These are phyloP conservation scores for Colletotrichum karsti DNA, from an alignment of 2,329 filamentous ascomycete genomes.

Conservation along the genomic window DNA sequence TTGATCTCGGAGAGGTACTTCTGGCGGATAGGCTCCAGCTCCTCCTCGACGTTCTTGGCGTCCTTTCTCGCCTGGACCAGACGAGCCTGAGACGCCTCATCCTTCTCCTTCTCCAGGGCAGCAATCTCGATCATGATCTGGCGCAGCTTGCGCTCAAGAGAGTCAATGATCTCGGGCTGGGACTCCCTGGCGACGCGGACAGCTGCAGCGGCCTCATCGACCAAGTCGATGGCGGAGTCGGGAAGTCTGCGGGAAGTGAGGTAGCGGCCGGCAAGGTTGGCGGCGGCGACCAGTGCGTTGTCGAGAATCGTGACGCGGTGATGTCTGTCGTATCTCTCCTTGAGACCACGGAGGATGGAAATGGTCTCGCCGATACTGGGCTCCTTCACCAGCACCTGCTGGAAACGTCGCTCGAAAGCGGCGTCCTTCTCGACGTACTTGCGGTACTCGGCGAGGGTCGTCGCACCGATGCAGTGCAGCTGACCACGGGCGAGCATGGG, in stretches of 20 bases:
- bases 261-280: slow-evolving; percentile 92
- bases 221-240: slow-evolving; percentile 94
- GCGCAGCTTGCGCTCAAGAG: slow-evolving; percentile 86
- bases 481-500: slow-evolving; percentile 97
- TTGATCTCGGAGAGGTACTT: slow-evolving; percentile 96
- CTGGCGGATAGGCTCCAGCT: slow-evolving; percentile 88
- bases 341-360: slow-evolving; percentile 97
- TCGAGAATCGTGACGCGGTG: slow-evolving; percentile 98
- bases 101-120: slow-evolving; percentile 91
- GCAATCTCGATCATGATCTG: slow-evolving; percentile 98
- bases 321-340: slow-evolving; percentile 98
- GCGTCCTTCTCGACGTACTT: slow-evolving; percentile 99
- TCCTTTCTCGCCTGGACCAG: slow-evolving; percentile 87
- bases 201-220: slow-evolving; percentile 97
- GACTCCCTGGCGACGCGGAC: slow-evolving; percentile 95
- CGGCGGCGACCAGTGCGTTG: slow-evolving; percentile 88
- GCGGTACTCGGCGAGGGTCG: slow-evolving; percentile 92
- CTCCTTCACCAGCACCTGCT: slow-evolving; percentile 97
- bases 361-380: slow-evolving; percentile 89
- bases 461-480: slow-evolving; percentile 97
- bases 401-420: slow-evolving; percentile 97
- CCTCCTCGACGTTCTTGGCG: slow-evolving; percentile 93
- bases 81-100: slow-evolving; percentile 88
- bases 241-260: slow-evolving; percentile 90
- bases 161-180: slow-evolving; percentile 94